These are phyloP conservation scores for Neotropicomus parvogracilis DNA, from an alignment of 1,284 basidiomycete genomes.

Conservation along the genomic window DNA sequence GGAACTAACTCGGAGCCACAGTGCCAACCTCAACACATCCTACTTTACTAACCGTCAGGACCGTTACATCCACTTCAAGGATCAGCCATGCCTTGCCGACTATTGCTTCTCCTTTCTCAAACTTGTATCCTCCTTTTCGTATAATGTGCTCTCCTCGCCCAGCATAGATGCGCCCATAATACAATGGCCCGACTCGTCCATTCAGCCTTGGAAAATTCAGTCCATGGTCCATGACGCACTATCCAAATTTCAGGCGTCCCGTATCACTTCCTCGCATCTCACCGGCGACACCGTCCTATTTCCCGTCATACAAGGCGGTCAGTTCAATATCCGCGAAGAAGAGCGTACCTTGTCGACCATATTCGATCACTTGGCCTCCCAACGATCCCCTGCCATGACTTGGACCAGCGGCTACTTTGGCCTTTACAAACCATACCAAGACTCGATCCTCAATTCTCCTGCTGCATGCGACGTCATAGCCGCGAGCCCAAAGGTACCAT, in stretches of 20 bases:
- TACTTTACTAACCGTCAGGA: conserved; percentile 97
- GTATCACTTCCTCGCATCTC: conserved; percentile 27
- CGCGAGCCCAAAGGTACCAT: conserved; percentile 77
- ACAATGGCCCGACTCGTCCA: conserved; percentile 54
- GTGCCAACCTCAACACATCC: conserved; percentile 91
- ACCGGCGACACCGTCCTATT: conserved; percentile 58
- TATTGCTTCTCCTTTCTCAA: conserved; percentile 84
- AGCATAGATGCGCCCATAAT: conserved; percentile 41
- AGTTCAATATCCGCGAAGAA: conserved; percentile 80
- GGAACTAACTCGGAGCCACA: conserved; percentile 33
- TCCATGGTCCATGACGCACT: conserved; percentile 46
- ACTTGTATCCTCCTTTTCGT: conserved; percentile 73
- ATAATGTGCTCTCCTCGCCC: conserved; percentile 36
- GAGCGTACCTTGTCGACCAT: conserved; percentile 60
- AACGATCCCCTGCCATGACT: conserved; percentile 49
- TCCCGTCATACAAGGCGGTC: conserved; percentile 84
- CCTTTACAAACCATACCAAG: conserved; percentile 79
- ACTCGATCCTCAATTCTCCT: conserved; percentile 59
- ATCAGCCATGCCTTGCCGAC: conserved; percentile 63
- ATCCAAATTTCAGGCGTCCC: conserved; percentile 47
- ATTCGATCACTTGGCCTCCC: conserved; percentile 44
- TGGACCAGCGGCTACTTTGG: conserved; percentile 96
- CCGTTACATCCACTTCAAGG: conserved; percentile 79
- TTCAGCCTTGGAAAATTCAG: conserved; percentile 62
- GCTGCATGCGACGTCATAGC: conserved; percentile 77